Conservation (phyloP, 2,329 filamentous ascomycete genomes). For the Ceratocystis cubensis region DNA sequence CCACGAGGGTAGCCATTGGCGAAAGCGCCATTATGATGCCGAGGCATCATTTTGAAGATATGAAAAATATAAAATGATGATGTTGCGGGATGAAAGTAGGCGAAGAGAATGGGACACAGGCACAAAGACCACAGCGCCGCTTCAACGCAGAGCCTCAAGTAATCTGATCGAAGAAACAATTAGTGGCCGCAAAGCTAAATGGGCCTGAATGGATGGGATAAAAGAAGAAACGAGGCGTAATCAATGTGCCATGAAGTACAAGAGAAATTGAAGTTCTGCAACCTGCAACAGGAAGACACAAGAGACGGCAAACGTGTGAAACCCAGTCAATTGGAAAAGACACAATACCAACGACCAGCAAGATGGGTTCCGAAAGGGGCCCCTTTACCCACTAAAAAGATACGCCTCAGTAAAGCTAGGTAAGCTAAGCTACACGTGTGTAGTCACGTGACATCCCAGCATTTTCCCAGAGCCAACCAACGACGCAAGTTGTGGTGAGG, state of each 20-base stretch:
- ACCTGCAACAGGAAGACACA: neutral
- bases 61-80: neutral
- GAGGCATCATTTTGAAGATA: constrained; percentile 62
- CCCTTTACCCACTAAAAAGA: constrained; percentile 21
- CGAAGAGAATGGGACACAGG: constrained; percentile 2
- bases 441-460: neutral
- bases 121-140: constrained; percentile 1
- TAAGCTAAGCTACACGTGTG: constrained; percentile 7
- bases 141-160: neutral
- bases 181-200: neutral
- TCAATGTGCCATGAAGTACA: neutral
- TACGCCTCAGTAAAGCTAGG: constrained; percentile 3
- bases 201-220: neutral
- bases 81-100: neutral
- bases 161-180: neutral
- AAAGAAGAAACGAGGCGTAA: neutral
- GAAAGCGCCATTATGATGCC: constrained; percentile 63
- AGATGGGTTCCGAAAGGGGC: constrained; percentile 7
- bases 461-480: neutral
- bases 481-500: neutral
- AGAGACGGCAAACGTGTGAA: constrained; percentile 7
- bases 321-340: constrained; percentile 8
- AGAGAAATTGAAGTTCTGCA: neutral
- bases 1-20: constrained; percentile 71
- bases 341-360: constrained; percentile 15